Percentiles rank a stretch among this genome's conserved stretches.
Conservation (phyloP, 2,329 filamentous ascomycete species). For the Colletotrichum tofieldiae region DNA sequence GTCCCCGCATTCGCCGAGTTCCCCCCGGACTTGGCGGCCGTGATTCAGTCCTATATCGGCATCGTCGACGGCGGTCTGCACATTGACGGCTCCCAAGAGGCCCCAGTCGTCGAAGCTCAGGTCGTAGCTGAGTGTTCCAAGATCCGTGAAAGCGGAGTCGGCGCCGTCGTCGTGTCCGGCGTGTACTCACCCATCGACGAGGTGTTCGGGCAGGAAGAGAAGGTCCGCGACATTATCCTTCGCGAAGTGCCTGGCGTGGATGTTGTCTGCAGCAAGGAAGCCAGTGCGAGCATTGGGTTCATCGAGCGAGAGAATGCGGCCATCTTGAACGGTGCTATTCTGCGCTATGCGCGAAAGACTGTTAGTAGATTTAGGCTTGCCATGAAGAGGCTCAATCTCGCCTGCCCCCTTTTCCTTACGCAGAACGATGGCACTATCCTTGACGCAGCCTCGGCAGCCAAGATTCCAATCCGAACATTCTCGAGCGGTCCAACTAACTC, state of each 20-base stretch:
- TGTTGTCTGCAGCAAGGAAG: slow-evolving; percentile 66
- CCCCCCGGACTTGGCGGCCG: slow-evolving; percentile 62
- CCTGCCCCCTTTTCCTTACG: slow-evolving; percentile 72
- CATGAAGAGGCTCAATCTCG: slow-evolving; percentile 63
- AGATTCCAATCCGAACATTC: slow-evolving; percentile 69
- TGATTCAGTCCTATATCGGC: slow-evolving; percentile 63
- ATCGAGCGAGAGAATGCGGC: slow-evolving; percentile 77
- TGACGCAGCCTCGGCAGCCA: slow-evolving; percentile 66
- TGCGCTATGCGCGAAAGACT: slow-evolving; percentile 58
- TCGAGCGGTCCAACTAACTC: slow-evolving; percentile 66
- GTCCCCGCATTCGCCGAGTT: slow-evolving; percentile 68
- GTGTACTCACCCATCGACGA: slow-evolving; percentile 70
- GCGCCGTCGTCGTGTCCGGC: slow-evolving; percentile 63
- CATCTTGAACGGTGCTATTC: slow-evolving; percentile 75
- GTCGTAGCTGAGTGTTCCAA: slow-evolving; percentile 53
- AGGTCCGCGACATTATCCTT: slow-evolving; percentile 60
- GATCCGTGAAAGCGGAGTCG: slow-evolving; percentile 61
- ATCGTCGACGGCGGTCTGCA: slow-evolving; percentile 67
- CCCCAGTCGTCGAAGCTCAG: slow-evolving; percentile 52
- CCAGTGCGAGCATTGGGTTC: slow-evolving; percentile 66
- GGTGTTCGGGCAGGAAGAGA: slow-evolving; percentile 62
- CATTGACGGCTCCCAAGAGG: slow-evolving; percentile 65
- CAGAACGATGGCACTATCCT: slow-evolving; percentile 77
- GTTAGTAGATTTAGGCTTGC: slow-evolving; percentile 70
- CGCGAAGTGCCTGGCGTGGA: slow-evolving; percentile 58